These are phyloP conservation scores for Cichorium intybus DNA, from an alignment of 140 eudicot species.

Conservation along the genomic window DNA sequence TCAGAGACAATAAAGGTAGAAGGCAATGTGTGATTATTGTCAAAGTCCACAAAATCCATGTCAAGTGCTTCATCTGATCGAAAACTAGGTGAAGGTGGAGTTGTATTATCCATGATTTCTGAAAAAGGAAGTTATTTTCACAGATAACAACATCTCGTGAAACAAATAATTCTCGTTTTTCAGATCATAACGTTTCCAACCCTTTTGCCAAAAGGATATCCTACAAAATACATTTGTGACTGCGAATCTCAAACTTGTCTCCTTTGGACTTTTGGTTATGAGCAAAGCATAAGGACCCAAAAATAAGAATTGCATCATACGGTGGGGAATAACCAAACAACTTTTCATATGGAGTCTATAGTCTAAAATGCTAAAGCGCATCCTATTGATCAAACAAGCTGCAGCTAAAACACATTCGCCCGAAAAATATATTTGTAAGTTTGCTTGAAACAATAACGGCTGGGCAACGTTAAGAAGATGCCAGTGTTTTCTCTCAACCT, in stretches of 20 bases:
- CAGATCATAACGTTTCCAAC: constrained; percentile 5
- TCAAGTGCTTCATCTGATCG: neutral
- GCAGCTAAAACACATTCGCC: neutral
- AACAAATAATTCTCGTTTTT: neutral
- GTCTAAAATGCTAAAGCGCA: neutral
- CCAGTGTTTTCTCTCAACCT: neutral
- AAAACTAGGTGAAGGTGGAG: neutral
- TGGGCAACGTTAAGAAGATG: neutral
- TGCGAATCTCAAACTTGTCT: neutral
- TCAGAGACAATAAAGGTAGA: neutral
- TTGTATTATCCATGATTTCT: neutral
- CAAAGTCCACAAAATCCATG: neutral
- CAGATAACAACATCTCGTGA: neutral
- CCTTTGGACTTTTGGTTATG: neutral
- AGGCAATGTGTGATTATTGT: neutral
- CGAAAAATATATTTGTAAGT: neutral
- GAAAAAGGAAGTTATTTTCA: neutral
- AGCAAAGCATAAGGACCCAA: neutral
- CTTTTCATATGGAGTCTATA: neutral
- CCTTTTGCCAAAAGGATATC: constrained; percentile 1
- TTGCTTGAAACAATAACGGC: neutral
- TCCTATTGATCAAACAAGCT: neutral
- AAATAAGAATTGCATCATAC: neutral
- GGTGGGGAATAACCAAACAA: neutral
- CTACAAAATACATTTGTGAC: neutral